Conservation (phyloP, 768 basidiomycete species). For the Trametes gibbosa region DNA sequence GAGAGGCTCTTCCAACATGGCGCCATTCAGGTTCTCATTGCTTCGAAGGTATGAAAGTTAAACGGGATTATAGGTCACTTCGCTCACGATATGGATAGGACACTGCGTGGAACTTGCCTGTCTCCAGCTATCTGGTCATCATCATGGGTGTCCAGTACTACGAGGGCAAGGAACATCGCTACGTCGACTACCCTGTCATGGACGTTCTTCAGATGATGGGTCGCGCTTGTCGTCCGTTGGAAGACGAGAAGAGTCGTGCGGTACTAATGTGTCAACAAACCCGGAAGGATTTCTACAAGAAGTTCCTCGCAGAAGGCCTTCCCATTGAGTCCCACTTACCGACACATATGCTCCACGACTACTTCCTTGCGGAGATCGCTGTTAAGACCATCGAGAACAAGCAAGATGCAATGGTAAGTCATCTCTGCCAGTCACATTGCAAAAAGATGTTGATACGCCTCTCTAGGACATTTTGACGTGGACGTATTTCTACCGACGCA, state of each 20-base stretch:
- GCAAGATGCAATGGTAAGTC: constrained; percentile 85
- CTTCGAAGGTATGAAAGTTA: constrained; percentile 69
- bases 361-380: constrained; percentile 97
- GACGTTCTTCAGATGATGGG: constrained; percentile 99
- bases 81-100: constrained; percentile 49
- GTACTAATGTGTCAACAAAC: constrained; percentile 98
- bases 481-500: constrained; percentile 97
- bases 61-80: background rate
- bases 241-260: constrained; percentile 89
- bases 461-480: constrained; percentile 91
- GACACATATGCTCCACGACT: constrained; percentile 89
- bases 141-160: constrained; percentile 99
- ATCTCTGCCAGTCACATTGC: background rate
- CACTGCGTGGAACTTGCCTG: constrained; percentile 93
- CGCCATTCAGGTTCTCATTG: constrained; percentile 91
- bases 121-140: constrained; percentile 95
- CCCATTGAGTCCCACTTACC: constrained; percentile 96
- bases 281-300: constrained; percentile 98
- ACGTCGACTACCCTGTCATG: constrained; percentile 97
- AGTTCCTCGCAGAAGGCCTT: constrained; percentile 94
- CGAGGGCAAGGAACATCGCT: constrained; percentile 97
- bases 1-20: constrained; percentile 91
- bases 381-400: constrained; percentile 99
- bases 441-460: background rate
- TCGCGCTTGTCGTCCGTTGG: constrained; percentile 85